Percentiles rank a stretch among this genome's conserved stretches.
Evolutionary conservation across 805 yeast species (phyloP).

Genomic region (Cyberlindnera euphorbiiphila): DNA sequence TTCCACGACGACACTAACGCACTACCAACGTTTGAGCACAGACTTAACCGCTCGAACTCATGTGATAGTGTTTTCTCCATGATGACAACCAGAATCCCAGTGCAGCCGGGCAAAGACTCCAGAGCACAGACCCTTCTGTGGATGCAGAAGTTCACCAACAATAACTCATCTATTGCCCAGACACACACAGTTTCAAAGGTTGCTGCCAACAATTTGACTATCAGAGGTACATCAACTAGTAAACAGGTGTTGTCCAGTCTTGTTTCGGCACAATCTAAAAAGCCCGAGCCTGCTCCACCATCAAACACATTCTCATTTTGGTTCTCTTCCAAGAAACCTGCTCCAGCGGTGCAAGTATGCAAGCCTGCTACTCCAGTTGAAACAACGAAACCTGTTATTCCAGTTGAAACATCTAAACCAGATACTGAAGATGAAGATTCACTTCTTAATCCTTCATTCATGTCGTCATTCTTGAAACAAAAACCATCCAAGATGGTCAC

Average conservation of each 20-base stretch:
- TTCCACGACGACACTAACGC: conserved; percentile 1
- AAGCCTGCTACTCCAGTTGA: too few species aligned
- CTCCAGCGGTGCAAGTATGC: too few species aligned
- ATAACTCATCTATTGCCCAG: conserved; percentile 3
- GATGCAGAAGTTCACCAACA: conserved; percentile 24
- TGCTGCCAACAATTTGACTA: conserved; percentile 4
- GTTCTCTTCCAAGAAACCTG: conserved; percentile 10
- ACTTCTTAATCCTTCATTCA: conserved; percentile 1
- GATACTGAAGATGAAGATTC: conserved; percentile 2
- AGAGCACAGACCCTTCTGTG: conserved; percentile 25
- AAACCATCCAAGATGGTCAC: neutral
- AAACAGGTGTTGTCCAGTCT: conserved; percentile 14
- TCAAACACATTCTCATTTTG: conserved; percentile 10
- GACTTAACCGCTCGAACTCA: conserved; percentile 28
- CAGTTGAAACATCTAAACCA: too few species aligned
- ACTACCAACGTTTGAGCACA: conserved; percentile 24
- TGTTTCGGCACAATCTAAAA: conserved; percentile 11
- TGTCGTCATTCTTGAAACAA: conserved; percentile 6
- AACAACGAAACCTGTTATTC: too few species aligned
- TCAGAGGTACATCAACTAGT: conserved; percentile 3
- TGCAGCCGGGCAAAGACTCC: conserved; percentile 20
- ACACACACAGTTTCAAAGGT: conserved; percentile 11
- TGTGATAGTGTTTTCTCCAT: conserved; percentile 28
- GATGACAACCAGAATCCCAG: conserved; percentile 22
- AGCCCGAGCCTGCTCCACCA: conserved; percentile 10